phyloP scores from a whole-genome alignment of 345 rosid genomes.

The Murraya koenigii region DNA sequence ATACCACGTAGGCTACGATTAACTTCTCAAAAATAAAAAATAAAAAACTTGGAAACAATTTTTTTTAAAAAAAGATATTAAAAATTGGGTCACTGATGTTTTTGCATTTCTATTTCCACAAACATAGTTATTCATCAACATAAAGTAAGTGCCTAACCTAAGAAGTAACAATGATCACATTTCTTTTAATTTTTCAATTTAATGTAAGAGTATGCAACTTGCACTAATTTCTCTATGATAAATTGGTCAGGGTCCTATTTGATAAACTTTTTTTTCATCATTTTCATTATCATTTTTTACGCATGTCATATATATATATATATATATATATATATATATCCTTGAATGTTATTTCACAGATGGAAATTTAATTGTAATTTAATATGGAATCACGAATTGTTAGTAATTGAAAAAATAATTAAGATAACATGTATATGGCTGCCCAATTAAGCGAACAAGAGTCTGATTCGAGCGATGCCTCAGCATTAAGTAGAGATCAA shows the following conservation, averaged over 20 bases:
- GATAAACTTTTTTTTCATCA: too few species aligned
- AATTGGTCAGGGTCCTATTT: too few species aligned
- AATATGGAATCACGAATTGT: background rate
- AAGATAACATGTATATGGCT: background rate
- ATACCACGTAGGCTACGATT: background rate
- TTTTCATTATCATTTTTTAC: too few species aligned
- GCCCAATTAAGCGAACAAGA: conserved; percentile 14
- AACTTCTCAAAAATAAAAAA: background rate
- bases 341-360: too few species aligned
- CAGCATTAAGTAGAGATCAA: conserved; percentile 32
- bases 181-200: background rate
- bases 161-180: too few species aligned
- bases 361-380: too few species aligned
- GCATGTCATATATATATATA: too few species aligned
- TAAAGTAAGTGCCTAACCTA: too few species aligned
- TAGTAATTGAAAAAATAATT: background rate
- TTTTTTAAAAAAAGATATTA: background rate
- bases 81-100: background rate
- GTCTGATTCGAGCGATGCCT: conserved; percentile 12
- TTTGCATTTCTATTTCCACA: background rate
- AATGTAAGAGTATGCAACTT: background rate
- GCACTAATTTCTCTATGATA: too few species aligned
- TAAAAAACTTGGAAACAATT: too few species aligned
- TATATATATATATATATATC: too few species aligned
- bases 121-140: background rate